Percentiles rank a stretch among this genome's conserved stretches.
These are phyloP conservation scores for Fusarium tupiense DNA, from an alignment of 2,329 filamentous ascomycete genomes.

Conservation along the genomic window DNA sequence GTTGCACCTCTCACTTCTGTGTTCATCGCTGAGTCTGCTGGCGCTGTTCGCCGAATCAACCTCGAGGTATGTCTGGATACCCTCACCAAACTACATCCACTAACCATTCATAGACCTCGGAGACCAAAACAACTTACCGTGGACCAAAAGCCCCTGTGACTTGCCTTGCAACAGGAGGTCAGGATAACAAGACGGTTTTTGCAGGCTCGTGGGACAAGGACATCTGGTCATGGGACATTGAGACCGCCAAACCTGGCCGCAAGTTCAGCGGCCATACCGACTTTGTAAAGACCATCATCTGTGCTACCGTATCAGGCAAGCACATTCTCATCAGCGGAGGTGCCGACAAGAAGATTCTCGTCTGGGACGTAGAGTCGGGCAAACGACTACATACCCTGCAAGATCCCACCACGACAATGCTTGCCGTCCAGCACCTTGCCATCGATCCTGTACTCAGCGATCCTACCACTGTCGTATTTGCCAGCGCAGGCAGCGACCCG, in stretches of 20 bases:
- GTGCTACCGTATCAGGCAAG: slow-evolving; percentile 67
- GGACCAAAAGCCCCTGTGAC: slow-evolving; percentile 85
- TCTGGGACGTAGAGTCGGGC: slow-evolving; percentile 81
- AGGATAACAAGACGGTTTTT: slow-evolving; percentile 70
- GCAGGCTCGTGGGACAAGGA: slow-evolving; percentile 95
- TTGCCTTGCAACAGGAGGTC: slow-evolving; percentile 73
- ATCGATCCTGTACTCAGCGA: slow-evolving; percentile 74
- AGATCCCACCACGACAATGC: slow-evolving; percentile 74
- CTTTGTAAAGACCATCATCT: slow-evolving; percentile 86
- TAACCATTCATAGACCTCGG: slow-evolving; percentile 44
- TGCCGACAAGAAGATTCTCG: slow-evolving; percentile 81
- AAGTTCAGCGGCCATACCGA: slow-evolving; percentile 83
- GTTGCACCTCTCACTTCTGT: slow-evolving; percentile 66
- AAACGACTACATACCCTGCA: slow-evolving; percentile 79
- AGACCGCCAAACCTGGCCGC: slow-evolving; percentile 62
- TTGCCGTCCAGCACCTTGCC: slow-evolving; percentile 82
- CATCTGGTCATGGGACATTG: slow-evolving; percentile 84
- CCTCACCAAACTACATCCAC: neutral
- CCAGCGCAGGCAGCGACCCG: slow-evolving; percentile 83
- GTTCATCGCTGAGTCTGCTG: slow-evolving; percentile 89
- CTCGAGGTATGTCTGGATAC: slow-evolving; percentile 68
- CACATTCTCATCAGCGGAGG: slow-evolving; percentile 78
- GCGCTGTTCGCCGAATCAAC: slow-evolving; percentile 76
- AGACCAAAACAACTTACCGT: slow-evolving; percentile 62
- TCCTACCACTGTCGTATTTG: slow-evolving; percentile 64